phyloP scores from a whole-genome alignment of 257 asterid genomes.

The Ehretia macrophylla region DNA sequence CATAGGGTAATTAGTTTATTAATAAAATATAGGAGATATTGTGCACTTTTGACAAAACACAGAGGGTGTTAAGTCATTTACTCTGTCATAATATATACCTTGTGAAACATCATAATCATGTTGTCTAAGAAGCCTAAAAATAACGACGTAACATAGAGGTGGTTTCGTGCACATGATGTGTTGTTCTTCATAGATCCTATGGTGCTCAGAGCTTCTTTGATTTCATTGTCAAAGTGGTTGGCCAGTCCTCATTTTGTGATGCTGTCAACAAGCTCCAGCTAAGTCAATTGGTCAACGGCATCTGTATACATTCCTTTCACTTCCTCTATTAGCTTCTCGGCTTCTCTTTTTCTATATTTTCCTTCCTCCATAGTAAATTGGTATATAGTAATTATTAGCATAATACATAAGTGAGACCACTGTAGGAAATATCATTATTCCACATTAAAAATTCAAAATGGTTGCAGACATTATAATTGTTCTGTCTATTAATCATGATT shows the following conservation, averaged over 20 bases:
- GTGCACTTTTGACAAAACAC: too few species aligned
- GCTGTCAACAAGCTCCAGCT: constrained; percentile 38
- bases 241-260: constrained; percentile 35
- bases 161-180: neutral
- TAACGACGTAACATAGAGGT: constrained; percentile 32
- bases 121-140: constrained; percentile 47
- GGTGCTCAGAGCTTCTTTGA: constrained; percentile 11
- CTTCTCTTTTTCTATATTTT: constrained; percentile 18
- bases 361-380: constrained; percentile 32
- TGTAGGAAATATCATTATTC: too few species aligned
- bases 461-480: too few species aligned
- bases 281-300: constrained; percentile 15
- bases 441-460: too few species aligned
- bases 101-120: constrained; percentile 43
- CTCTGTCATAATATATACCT: too few species aligned
- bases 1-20: too few species aligned
- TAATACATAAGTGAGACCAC: neutral
- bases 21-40: too few species aligned
- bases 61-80: too few species aligned
- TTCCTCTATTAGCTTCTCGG: constrained; percentile 34
- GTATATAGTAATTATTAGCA: too few species aligned
- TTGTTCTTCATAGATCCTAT: constrained; percentile 7
- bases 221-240: constrained; percentile 37
- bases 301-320: constrained; percentile 12
- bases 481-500: too few species aligned